Percentiles rank a stretch among this genome's conserved stretches.
phyloP scores from a whole-genome alignment of 2,329 filamentous ascomycete species.

The Aspergillus sp. region DNA sequence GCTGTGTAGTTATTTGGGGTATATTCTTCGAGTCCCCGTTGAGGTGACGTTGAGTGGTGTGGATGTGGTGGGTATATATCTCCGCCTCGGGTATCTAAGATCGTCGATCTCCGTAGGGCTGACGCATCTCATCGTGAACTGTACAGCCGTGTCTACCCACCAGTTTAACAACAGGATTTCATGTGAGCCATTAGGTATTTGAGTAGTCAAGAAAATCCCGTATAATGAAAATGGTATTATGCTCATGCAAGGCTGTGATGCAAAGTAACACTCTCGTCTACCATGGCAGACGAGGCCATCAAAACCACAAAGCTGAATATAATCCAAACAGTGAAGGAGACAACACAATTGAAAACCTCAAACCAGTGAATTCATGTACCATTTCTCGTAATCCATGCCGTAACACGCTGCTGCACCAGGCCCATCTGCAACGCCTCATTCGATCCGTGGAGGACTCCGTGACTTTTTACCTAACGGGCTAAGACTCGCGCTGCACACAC shows the following conservation, averaged over 20 bases:
- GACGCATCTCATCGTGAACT: too few species aligned
- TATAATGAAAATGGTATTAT: neutral
- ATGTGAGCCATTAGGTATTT: too few species aligned
- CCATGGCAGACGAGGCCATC: neutral
- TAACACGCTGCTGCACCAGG: too few species aligned
- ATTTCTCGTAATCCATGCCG: neutral
- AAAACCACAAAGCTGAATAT: neutral
- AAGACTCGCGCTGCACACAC: constrained; percentile 16
- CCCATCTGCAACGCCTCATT: constrained; percentile 8
- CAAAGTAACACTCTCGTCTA: neutral
- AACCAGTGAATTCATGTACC: neutral
- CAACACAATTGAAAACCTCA: neutral
- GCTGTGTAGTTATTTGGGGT: too few species aligned
- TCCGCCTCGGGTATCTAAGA: too few species aligned
- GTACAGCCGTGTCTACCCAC: too few species aligned
- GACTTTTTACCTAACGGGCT: constrained; percentile 24
- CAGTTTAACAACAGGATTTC: too few species aligned
- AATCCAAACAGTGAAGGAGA: neutral
- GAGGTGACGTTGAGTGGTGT: too few species aligned
- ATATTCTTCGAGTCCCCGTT: too few species aligned
- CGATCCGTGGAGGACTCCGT: constrained; percentile 22
- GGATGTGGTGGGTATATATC: too few species aligned
- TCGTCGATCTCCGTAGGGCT: too few species aligned
- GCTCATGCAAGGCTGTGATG: neutral
- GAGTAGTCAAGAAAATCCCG: neutral